Conservation (phyloP, 1,284 basidiomycete species). For the Melampsora americana region DNA sequence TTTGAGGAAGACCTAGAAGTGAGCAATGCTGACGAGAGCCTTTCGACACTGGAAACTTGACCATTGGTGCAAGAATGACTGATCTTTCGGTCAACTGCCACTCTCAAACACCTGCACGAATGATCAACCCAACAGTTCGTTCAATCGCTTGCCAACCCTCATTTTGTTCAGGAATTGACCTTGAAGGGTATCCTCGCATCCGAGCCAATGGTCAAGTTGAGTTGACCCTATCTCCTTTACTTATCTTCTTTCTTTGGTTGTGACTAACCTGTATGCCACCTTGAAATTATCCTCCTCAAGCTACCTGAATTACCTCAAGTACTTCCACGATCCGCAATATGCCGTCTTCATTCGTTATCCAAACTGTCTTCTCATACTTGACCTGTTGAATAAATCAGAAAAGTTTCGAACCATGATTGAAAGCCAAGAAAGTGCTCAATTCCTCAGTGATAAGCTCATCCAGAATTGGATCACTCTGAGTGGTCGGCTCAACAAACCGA, state of each 20-base stretch:
- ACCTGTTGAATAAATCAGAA: constrained; percentile 29
- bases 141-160: constrained; percentile 38
- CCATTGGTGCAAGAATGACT: not conserved
- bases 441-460: constrained; percentile 32
- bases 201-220: constrained; percentile 39
- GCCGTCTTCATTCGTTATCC: constrained; percentile 36
- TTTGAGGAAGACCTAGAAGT: constrained; percentile 43
- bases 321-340: constrained; percentile 31
- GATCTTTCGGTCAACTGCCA: not conserved
- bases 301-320: constrained; percentile 37
- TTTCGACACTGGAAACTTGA: not conserved
- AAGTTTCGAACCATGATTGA: constrained; percentile 30
- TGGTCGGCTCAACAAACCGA: constrained; percentile 31
- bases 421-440: constrained; percentile 26
- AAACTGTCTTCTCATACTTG: constrained; percentile 18
- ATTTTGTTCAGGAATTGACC: constrained; percentile 41
- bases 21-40: not conserved
- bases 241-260: not conserved
- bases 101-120: not conserved
- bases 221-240: not conserved
- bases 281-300: not conserved
- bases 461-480: constrained; percentile 41
- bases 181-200: constrained; percentile 37
- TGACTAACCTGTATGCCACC: not conserved
- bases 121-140: constrained; percentile 11